Base-by-base conservation (phyloP, 1,284 basidiomycete species). In the Salmacisia buchloeana region DNA sequence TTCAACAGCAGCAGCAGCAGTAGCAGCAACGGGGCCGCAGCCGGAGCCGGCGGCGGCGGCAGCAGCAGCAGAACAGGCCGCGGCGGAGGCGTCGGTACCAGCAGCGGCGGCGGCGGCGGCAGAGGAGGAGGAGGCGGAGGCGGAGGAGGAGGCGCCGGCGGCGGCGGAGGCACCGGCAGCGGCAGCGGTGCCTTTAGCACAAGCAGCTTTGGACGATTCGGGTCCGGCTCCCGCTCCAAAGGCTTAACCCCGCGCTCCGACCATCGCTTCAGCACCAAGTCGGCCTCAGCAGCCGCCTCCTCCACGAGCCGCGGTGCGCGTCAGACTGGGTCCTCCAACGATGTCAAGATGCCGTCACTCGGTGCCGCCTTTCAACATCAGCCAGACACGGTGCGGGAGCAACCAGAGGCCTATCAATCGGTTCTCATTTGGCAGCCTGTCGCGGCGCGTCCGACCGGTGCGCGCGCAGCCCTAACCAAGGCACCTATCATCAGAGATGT, bases 351-450 rank as follows among this genome's bases (percentile, higher is more conserved):
- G 46, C 46, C 46, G 12, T 31, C 46, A 9, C 46, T 52, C 46
- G 46, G 46, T 25, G 46, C 46, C 23, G 46, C 46, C 15, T 52
- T 52, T 3, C 46, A 52, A 18, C 46, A 21, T 9, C 23, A 52
- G 23, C 46, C 46, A 13, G 46, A 13, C 46, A 18, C 18, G 7
- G 46, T 52, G 23, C 23, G 18, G 25, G 46, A 52, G 25, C 46
- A 52, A 9, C 21, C 29, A 10, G 46, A 52, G 29, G 46, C 46
- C 15, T 27, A 27, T 25, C 46, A 52, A 27, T 52, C 46, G 5
- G 46, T 52, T 13, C 46, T 52, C 18, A 52, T 52, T 27, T 52
- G 46, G 54, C 33, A 57, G 33, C 54, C 33, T 9, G 31, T 18
- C 7, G n/a, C 4, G 12, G 34, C 21, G 12, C n/a, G 15, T 15